Percentiles rank a stretch among this genome's conserved stretches.
Conservation (phyloP, 2,329 filamentous ascomycete genomes). For the Plectosphaerella cucumerina region DNA sequence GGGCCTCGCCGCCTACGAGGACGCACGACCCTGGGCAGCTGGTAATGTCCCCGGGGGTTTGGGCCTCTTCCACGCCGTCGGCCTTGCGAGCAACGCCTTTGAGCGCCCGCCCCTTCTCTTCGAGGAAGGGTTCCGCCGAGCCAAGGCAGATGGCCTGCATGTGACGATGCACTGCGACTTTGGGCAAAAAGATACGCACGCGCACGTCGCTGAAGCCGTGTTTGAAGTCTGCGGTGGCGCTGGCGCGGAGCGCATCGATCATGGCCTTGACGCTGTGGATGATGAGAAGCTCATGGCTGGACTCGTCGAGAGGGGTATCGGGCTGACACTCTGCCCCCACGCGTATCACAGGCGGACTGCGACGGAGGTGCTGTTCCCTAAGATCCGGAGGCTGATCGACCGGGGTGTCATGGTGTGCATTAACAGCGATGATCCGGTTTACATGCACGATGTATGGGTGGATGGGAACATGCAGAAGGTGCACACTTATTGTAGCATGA, state of each 20-base stretch:
- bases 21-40: slow-evolving; percentile 31
- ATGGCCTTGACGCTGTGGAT: slow-evolving; percentile 63
- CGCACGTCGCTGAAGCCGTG: slow-evolving; percentile 33
- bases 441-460: slow-evolving; percentile 50
- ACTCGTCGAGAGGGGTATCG: slow-evolving; percentile 50
- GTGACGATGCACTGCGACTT: slow-evolving; percentile 48
- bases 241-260: slow-evolving; percentile 65
- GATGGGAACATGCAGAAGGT: slow-evolving; percentile 41
- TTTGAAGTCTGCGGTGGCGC: slow-evolving; percentile 23
- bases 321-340: slow-evolving; percentile 67
- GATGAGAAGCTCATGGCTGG: slow-evolving; percentile 55
- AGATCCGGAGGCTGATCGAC: slow-evolving; percentile 57
- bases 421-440: slow-evolving; percentile 71
- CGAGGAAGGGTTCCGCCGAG: slow-evolving; percentile 30
- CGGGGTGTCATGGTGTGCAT: slow-evolving; percentile 64
- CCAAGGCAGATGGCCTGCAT: slow-evolving; percentile 34
- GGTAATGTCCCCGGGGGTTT: slow-evolving; percentile 19
- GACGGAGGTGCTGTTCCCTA: slow-evolving; percentile 36
- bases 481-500: slow-evolving; percentile 34
- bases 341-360: slow-evolving; percentile 37
- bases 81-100: slow-evolving; percentile 42
- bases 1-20: slow-evolving; percentile 31
- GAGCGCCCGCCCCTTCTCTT: slow-evolving; percentile 40
- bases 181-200: slow-evolving; percentile 41
- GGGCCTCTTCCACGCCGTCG: slow-evolving; percentile 38